A percentile compares a stretch with the other conserved stretches of the same genome.
These are phyloP conservation scores for Exophiala sp. DNA, from an alignment of 2,329 filamentous ascomycete genomes.

Conservation along the genomic window DNA sequence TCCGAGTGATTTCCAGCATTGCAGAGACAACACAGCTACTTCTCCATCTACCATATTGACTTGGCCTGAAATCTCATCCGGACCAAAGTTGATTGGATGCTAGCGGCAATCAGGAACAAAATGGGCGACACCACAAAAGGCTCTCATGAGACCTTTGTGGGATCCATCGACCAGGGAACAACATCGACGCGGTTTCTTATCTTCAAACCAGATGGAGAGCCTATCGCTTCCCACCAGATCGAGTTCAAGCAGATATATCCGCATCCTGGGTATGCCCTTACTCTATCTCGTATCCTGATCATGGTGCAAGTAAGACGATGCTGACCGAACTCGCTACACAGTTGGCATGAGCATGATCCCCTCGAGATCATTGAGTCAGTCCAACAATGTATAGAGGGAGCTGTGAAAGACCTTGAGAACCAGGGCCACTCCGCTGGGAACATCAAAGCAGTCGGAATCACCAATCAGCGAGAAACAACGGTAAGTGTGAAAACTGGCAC, in stretches of 20 bases:
- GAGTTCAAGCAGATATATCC: constrained; percentile 84
- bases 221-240: constrained; percentile 77
- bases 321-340: constrained; percentile 34
- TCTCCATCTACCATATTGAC: background rate
- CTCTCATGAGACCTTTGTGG: constrained; percentile 64
- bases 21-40: background rate
- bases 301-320: background rate
- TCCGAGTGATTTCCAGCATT: too few relatives aligned
- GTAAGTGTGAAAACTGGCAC: constrained; percentile 23
- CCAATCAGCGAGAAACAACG: constrained; percentile 85
- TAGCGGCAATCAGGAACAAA: constrained; percentile 8
- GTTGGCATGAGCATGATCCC: constrained; percentile 89
- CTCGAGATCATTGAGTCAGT: constrained; percentile 71
- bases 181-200: constrained; percentile 87
- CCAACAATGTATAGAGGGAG: constrained; percentile 73
- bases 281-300: too few relatives aligned
- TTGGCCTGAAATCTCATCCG: background rate
- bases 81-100: constrained; percentile 35
- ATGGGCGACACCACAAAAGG: constrained; percentile 12
- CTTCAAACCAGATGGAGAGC: constrained; percentile 74
- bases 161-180: constrained; percentile 86
- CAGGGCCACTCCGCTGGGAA: constrained; percentile 64
- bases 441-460: constrained; percentile 77
- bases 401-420: constrained; percentile 66
- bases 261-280: constrained; percentile 64